phyloP scores from a whole-genome alignment of 192 early-diverging fungal species.

The Rhizoclosmatium sp. region DNA sequence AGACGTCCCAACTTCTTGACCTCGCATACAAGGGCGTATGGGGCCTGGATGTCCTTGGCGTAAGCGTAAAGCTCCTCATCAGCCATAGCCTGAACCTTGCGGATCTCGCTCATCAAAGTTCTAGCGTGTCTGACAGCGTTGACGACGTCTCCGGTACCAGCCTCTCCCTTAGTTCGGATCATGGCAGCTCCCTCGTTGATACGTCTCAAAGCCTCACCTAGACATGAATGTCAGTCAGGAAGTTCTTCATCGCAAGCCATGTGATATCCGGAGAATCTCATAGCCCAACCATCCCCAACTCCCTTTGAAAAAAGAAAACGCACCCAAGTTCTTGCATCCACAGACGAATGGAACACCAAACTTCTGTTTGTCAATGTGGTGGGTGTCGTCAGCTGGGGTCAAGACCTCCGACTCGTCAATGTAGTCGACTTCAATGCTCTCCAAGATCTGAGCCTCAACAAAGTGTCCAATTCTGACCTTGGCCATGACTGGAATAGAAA shows the following conservation, averaged over 20 bases:
- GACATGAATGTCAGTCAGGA: neutral
- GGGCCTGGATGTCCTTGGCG: slow-evolving; percentile 95
- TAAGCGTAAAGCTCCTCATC: slow-evolving; percentile 93
- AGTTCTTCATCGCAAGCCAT: neutral
- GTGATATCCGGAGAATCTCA: neutral
- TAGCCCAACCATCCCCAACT: neutral
- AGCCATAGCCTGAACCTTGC: slow-evolving; percentile 81
- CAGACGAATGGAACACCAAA: slow-evolving; percentile 96
- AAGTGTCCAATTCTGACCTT: slow-evolving; percentile 99
- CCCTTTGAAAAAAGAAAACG: neutral
- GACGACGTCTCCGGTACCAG: slow-evolving; percentile 97
- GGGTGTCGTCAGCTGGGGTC: slow-evolving; percentile 91
- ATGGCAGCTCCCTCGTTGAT: slow-evolving; percentile 97
- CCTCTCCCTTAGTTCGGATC: slow-evolving; percentile 99
- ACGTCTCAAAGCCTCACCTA: slow-evolving; percentile 93
- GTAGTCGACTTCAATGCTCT: slow-evolving; percentile 90
- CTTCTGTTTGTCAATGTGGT: slow-evolving; percentile 96
- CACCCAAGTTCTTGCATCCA: slow-evolving; percentile 87
- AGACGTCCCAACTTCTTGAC: slow-evolving; percentile 86
- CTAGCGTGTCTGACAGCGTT: slow-evolving; percentile 97
- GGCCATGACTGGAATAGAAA: slow-evolving; percentile 99
- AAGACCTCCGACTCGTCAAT: slow-evolving; percentile 98
- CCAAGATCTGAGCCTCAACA: slow-evolving; percentile 97
- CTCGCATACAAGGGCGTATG: slow-evolving; percentile 89
- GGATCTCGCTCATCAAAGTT: slow-evolving; percentile 86